Evolutionary conservation across 2,329 filamentous ascomycete genomes (phyloP).

Genomic region (Fusarium armeniacum): DNA sequence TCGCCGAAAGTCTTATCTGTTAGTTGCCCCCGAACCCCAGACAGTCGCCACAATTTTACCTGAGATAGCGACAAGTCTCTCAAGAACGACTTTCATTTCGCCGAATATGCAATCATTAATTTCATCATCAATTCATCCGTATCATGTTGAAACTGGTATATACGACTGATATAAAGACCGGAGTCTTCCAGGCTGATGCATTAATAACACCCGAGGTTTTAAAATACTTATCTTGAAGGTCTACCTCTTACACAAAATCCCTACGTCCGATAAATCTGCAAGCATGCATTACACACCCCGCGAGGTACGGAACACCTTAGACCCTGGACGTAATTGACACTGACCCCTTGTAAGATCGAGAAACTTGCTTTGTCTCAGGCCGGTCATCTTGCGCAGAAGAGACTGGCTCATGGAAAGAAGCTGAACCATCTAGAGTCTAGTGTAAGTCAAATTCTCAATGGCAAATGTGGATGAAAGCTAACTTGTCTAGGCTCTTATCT

Average conservation of each 20-base stretch:
- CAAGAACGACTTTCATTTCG: neutral
- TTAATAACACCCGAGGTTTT: rapidly evolving
- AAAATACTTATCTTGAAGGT: rapidly evolving
- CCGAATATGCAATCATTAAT: neutral
- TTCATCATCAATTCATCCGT: rapidly evolving
- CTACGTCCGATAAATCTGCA: neutral
- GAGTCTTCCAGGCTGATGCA: rapidly evolving
- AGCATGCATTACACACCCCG: neutral
- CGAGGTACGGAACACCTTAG: neutral
- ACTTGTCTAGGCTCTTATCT: neutral
- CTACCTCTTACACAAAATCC: neutral
- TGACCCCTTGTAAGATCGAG: neutral
- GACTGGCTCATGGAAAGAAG: neutral
- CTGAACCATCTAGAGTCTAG: neutral
- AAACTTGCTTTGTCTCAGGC: neutral
- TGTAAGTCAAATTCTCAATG: neutral
- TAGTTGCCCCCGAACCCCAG: too few relatives aligned
- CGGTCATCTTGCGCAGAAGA: neutral
- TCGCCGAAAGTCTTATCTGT: too few relatives aligned
- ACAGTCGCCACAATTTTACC: too few relatives aligned
- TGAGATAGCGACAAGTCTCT: too few relatives aligned
- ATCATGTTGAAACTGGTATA: rapidly evolving
- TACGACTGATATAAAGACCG: neutral
- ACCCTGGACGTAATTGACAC: rapidly evolving
- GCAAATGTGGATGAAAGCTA: rapidly evolving